These are phyloP conservation scores for Eimeria tenella DNA, from an alignment of 169 alveolate genomes.

Conservation along the genomic window DNA sequence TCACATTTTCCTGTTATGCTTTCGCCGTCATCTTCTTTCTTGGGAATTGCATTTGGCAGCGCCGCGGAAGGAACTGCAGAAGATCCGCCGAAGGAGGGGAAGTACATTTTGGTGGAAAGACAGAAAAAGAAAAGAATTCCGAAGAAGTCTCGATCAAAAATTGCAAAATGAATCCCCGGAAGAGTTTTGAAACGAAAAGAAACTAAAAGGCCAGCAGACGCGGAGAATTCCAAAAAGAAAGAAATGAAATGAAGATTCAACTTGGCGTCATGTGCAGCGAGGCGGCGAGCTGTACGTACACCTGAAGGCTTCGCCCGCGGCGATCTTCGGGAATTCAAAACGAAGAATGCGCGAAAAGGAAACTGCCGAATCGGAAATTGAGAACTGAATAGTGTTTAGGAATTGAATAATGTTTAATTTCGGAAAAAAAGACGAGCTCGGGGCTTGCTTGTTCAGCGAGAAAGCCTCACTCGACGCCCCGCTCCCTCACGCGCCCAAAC, in stretches of 20 bases:
- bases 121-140: background rate
- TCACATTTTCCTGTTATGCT: slow-evolving; percentile 79
- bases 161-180: background rate
- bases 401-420: no score
- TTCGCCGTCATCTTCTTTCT: slow-evolving; percentile 55
- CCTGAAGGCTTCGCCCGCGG: no score
- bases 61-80: slow-evolving; percentile 51
- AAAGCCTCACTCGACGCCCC: no score
- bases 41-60: slow-evolving; percentile 30
- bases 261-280: background rate
- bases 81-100: slow-evolving; percentile 71
- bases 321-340: no score
- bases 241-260: background rate
- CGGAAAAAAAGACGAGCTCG: no score
- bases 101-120: slow-evolving; percentile 23
- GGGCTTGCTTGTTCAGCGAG: no score
- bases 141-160: background rate
- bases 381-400: no score
- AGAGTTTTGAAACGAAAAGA: background rate
- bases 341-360: no score
- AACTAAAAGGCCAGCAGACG: background rate
- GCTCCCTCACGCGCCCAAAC: no score
- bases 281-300: no score
- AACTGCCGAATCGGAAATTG: no score
- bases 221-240: no score